phyloP scores from a whole-genome alignment of 768 basidiomycete species.

The Leccinellum luteum region DNA sequence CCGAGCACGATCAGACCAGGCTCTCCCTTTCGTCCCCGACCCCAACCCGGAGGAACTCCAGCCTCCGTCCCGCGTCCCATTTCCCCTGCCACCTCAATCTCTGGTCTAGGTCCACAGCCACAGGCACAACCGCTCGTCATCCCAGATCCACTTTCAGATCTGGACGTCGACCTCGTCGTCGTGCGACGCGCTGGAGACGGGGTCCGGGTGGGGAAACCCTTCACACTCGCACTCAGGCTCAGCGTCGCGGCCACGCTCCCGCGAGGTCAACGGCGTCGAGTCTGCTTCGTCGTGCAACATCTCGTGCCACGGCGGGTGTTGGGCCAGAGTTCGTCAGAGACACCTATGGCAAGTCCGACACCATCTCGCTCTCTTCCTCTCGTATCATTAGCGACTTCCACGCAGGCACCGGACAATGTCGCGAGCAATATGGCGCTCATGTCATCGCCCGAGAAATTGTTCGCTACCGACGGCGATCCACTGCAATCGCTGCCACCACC shows the following conservation, averaged over 20 bases:
- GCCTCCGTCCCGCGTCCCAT: constrained; percentile 25
- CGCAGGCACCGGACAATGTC: constrained; percentile 1
- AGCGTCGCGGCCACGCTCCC: constrained; percentile 48
- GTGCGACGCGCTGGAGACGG: constrained; percentile 44
- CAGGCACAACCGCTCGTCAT: constrained; percentile 22
- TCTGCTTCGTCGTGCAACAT: constrained; percentile 65
- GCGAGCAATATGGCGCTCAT: constrained; percentile 9
- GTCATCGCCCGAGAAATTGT: constrained; percentile 14
- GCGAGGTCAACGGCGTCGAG: constrained; percentile 35
- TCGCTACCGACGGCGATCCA: constrained; percentile 7
- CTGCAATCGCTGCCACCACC: constrained; percentile 42
- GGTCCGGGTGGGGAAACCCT: constrained; percentile 55
- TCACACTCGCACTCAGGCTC: constrained; percentile 54
- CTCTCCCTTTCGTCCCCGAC: constrained; percentile 38
- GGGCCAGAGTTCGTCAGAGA: constrained; percentile 10
- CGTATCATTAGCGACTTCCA: constrained; percentile 1
- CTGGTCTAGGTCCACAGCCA: constrained; percentile 16
- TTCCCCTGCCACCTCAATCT: constrained; percentile 26
- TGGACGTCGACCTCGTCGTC: constrained; percentile 60
- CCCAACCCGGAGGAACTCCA: constrained; percentile 32
- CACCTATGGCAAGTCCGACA: background rate
- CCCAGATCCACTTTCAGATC: constrained; percentile 31
- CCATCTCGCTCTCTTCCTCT: constrained; percentile 8
- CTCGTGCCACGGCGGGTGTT: constrained; percentile 42
- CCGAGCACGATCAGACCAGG: constrained; percentile 42